A percentile compares a stretch with the other conserved stretches of the same genome.
Evolutionary conservation across 2,329 filamentous ascomycete species (phyloP).

Genomic region (Pseudogymnoascus sp.): DNA sequence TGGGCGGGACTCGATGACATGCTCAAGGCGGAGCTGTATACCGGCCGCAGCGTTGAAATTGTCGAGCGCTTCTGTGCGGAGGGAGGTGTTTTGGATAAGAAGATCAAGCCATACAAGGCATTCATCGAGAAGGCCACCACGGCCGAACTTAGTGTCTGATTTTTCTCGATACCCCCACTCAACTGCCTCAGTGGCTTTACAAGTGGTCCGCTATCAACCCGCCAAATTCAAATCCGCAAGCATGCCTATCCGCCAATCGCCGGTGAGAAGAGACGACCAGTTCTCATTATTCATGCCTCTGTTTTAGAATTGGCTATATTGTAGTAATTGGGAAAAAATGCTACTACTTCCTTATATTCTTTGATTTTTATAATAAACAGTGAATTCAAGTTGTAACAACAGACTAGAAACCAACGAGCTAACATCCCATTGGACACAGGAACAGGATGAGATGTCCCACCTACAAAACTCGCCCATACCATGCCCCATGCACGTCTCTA

Average conservation of each 20-base stretch:
- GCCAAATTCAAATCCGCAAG: neutral
- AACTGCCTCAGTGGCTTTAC: neutral
- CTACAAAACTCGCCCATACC: neutral
- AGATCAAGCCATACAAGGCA: conserved; percentile 39
- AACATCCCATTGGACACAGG: neutral
- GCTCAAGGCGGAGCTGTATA: conserved; percentile 54
- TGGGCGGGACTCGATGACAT: conserved; percentile 60
- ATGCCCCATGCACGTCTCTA: neutral
- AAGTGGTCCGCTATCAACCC: neutral
- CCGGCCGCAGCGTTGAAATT: conserved; percentile 46
- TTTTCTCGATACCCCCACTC: neutral
- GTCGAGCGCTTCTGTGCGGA: conserved; percentile 42
- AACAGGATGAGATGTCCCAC: neutral
- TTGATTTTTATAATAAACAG: neutral
- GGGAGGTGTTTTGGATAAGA: conserved; percentile 39
- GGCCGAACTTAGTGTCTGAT: conserved; percentile 20
- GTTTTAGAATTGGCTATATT: neutral
- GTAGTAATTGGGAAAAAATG: neutral
- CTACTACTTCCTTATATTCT: neutral
- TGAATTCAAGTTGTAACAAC: neutral
- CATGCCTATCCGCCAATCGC: neutral
- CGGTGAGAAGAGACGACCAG: neutral
- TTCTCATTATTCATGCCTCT: neutral
- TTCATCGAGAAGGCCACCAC: conserved; percentile 20
- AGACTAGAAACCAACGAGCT: neutral